Evolutionary conservation across 805 yeast species (phyloP), one percentile per base, ranked within the genome.

Genomic region (Wickerhamiella bombiphila): DNA sequence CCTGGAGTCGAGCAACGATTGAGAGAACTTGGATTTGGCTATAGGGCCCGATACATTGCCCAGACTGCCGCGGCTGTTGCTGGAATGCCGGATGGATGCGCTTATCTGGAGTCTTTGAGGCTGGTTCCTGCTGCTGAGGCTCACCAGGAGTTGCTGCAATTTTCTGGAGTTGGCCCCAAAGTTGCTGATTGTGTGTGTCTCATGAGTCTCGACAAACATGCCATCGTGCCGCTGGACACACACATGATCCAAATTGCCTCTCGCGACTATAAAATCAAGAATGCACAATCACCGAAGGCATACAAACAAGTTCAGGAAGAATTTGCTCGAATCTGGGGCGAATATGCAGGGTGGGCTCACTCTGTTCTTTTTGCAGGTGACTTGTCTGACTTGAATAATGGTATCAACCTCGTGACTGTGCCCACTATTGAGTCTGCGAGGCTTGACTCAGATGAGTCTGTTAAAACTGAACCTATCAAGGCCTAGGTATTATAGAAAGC

Each of bases 291-390:
- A 8, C 66, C 65, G 35, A 65, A 59, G 21, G 56, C 67, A 4
- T 77, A 78, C 52, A 68, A 61, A 29, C 63, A 66, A 17, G 77
- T 83, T 5, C 65, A 83, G 32, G 50, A 53, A 6, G 70, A 67
- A 53, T 76, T 88, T 54, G 64, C 68, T 32, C 64, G 65, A 0
- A 59, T 75, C 32, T 91, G 95, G 88, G 96, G 95, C 0, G 70
- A 70, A 1, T 80, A 79, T 54, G 96, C 98, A 2, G 98, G 98
- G 0, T 91, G 98, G 98, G 97, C 97, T 0, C 98, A 88, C 52
- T 79, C 88, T n/a, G 83, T 88, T 8, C 63, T 86, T 40, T 86
- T 86, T 58, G 78, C 96, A 0, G 81, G 85, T 4, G 95, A 85
- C 52, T 65, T 86, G 39, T 59, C 60, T 35, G 85, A 80, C 42